These are phyloP conservation scores for Botrytis squamosa DNA, from an alignment of 2,329 filamentous ascomycete genomes.

Conservation along the genomic window DNA sequence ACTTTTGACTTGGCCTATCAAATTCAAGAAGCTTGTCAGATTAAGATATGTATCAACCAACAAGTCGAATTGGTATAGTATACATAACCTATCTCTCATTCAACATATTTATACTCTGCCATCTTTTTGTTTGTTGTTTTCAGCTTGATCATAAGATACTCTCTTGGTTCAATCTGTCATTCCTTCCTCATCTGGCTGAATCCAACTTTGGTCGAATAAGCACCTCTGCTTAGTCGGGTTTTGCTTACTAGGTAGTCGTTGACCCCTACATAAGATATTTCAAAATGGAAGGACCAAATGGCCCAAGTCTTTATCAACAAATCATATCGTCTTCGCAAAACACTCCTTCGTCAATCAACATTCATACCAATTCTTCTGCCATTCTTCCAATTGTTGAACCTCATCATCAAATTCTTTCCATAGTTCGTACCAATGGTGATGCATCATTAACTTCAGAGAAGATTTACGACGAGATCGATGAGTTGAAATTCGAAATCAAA, in stretches of 20 bases:
- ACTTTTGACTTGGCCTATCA: background rate
- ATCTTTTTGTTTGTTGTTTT: background rate
- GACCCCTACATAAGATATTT: background rate
- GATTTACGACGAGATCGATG: slow-evolving; percentile 18
- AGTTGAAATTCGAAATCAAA: slow-evolving; percentile 17
- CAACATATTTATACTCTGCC: background rate
- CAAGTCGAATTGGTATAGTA: background rate
- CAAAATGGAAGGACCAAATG: slow-evolving; percentile 20
- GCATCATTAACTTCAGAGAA: slow-evolving; percentile 8
- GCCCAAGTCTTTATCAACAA: slow-evolving; percentile 5
- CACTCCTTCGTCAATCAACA: background rate
- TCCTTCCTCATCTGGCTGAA: background rate
- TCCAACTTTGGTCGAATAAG: background rate
- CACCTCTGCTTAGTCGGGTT: background rate
- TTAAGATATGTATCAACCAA: background rate
- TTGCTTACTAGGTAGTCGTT: background rate
- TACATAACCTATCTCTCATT: background rate
- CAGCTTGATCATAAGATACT: too few species aligned
- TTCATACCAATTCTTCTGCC: background rate
- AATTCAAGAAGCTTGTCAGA: background rate
- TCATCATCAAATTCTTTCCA: slow-evolving; percentile 8
- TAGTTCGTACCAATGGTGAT: slow-evolving; percentile 1
- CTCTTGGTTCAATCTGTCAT: background rate
- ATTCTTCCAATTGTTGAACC: background rate
- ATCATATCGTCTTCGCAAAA: background rate